phyloP scores from a whole-genome alignment of 2,329 filamentous ascomycete genomes.

The Paecilomyces dactylethromorphus region DNA sequence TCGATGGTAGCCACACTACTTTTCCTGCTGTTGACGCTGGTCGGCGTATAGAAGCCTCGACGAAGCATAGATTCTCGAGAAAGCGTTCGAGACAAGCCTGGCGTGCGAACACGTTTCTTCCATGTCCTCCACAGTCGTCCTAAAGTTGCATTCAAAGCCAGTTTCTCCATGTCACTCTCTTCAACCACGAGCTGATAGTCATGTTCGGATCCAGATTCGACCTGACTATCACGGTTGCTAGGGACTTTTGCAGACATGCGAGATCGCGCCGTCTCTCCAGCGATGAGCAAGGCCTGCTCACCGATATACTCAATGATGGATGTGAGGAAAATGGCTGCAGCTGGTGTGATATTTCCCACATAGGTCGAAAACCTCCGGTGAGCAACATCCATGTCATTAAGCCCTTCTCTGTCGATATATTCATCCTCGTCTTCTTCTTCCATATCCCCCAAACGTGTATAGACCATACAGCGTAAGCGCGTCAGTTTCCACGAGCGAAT shows the following conservation, averaged over 20 bases:
- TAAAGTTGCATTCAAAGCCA: slow-evolving; percentile 81
- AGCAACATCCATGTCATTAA: slow-evolving; percentile 52
- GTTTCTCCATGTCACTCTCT: slow-evolving; percentile 85
- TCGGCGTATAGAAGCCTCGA: slow-evolving; percentile 15
- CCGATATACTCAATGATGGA: slow-evolving; percentile 91
- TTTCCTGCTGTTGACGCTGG: slow-evolving; percentile 25
- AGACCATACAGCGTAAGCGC: slow-evolving; percentile 92
- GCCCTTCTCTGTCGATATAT: slow-evolving; percentile 72
- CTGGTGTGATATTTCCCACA: slow-evolving; percentile 69
- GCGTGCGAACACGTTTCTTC: slow-evolving; percentile 62
- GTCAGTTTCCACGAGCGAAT: slow-evolving; percentile 92
- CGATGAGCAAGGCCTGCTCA: slow-evolving; percentile 81
- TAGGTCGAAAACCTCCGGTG: slow-evolving; percentile 51
- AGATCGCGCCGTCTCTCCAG: slow-evolving; percentile 69
- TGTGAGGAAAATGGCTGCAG: slow-evolving; percentile 91
- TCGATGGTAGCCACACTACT: slow-evolving; percentile 31
- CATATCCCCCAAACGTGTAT: slow-evolving; percentile 91
- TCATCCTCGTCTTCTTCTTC: slow-evolving; percentile 96
- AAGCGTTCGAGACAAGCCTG: slow-evolving; percentile 33
- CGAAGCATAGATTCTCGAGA: slow-evolving; percentile 34
- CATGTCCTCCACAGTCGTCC: slow-evolving; percentile 90
- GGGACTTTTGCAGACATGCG: slow-evolving; percentile 24
- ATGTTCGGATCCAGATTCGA: slow-evolving; percentile 34
- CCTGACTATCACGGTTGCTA: slow-evolving; percentile 54
- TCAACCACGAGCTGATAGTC: slow-evolving; percentile 72